Conservation (phyloP, 768 basidiomycete genomes). For the Coprinellus micaceus region DNA sequence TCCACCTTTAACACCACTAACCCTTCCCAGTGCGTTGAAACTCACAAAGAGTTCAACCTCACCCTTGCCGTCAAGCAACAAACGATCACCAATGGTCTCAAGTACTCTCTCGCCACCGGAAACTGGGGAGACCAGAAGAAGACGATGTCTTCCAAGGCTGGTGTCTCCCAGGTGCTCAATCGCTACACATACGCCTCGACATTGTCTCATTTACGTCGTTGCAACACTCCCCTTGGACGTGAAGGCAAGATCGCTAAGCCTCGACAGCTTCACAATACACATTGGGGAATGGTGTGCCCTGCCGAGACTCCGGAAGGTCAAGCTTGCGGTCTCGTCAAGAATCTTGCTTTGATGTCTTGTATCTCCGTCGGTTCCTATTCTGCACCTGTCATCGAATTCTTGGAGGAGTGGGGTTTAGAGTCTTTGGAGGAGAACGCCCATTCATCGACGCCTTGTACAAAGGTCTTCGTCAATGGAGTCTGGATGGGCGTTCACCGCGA, state of each 20-base stretch:
- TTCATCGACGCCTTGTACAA: conserved; percentile 79
- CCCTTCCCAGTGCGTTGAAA: conserved; percentile 81
- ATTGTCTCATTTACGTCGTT: conserved; percentile 93
- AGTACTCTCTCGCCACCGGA: conserved; percentile 96
- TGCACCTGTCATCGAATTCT: conserved; percentile 94
- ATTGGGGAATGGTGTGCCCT: conserved; percentile 99
- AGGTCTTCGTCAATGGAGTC: conserved; percentile 98
- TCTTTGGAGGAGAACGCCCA: conserved; percentile 92
- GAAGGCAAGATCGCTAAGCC: conserved; percentile 99
- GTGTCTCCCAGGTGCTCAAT: conserved; percentile 98
- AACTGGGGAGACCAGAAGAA: conserved; percentile 99
- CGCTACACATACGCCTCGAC: conserved; percentile 99
- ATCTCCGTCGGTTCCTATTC: conserved; percentile 97
- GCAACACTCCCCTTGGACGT: conserved; percentile 95
- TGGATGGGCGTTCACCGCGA: conserved; percentile 99
- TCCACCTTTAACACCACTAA: not conserved
- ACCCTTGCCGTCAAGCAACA: conserved; percentile 90
- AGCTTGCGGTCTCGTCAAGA: conserved; percentile 98
- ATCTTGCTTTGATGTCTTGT: conserved; percentile 94
- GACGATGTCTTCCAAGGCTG: conserved; percentile 95
- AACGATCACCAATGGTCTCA: conserved; percentile 96
- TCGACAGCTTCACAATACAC: conserved; percentile 97
- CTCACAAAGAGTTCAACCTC: conserved; percentile 91
- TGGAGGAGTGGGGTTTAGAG: conserved; percentile 98
- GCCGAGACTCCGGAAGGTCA: conserved; percentile 99